Evolutionary conservation across 208 protist genomes (phyloP), one percentile per base, ranked within the genome.

Genomic region (Leishmania turanica): DNA sequence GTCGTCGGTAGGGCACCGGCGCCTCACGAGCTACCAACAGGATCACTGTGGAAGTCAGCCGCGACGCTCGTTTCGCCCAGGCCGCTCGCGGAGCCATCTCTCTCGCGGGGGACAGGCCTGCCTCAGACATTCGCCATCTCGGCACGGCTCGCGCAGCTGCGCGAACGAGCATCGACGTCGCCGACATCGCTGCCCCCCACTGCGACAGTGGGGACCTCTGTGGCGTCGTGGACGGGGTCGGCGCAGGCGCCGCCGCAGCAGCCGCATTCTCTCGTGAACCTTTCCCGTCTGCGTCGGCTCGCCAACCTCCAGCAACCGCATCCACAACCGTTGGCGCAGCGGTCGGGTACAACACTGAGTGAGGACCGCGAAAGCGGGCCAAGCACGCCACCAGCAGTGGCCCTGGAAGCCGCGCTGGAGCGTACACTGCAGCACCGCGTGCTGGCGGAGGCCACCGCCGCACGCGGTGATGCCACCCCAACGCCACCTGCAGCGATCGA

Each of bases 401-500:
- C 54, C 3, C 40, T 68, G 53, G 58, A 78, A 51, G n/a, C 45
- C 11, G 58, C 75, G 27, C 56, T 69, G 24, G 13, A 69, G 24
- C 13, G 21, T 24, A 54, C 53, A 21, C 75, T 5, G 40, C 51
- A 69, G 37, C 27, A 70, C 42, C 45, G 37, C 37, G 17, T 69
- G 13, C 58, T 78, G 34, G 17, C 54, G 40, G 31, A 40, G 27
- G 60, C 31, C 17, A 69, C 45, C 11, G 58, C 27, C 31, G 8
- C 68, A 5, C 9, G 37, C 58, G 37, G 24, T 42, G 8, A 54
- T 64, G 15, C 37, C 64, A 21, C 47, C 13, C 49, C 62, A n/a
- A 27, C 65, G 62, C 77, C 77, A 17, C 77, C 82, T 3, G 58
- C 13, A 15, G 5, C 82, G n/a, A 74, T 81, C 77, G 77, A 81